These are phyloP conservation scores for Lepidium africanum DNA, from an alignment of 345 rosid species.

Conservation along the genomic window DNA sequence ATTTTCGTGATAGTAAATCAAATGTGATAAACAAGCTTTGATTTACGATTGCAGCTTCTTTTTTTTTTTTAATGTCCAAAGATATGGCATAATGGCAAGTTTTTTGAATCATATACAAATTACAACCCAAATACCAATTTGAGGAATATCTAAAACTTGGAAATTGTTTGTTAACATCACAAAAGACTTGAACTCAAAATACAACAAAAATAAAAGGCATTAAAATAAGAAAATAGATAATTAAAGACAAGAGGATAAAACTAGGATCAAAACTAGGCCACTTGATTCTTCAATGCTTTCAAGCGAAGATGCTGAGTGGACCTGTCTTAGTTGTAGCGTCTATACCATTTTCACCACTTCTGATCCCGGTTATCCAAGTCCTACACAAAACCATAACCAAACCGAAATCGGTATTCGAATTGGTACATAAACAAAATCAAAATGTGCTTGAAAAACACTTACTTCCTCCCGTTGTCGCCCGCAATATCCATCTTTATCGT, in stretches of 20 bases:
- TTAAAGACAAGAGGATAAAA: background rate
- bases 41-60: too few species aligned
- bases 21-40: too few species aligned
- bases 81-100: background rate
- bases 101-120: constrained; percentile 18
- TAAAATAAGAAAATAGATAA: background rate
- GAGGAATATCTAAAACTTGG: background rate
- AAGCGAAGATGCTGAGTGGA: constrained; percentile 70
- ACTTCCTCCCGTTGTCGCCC: constrained; percentile 51
- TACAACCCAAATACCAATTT: constrained; percentile 5
- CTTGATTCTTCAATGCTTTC: constrained; percentile 6
- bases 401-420: constrained; percentile 4
- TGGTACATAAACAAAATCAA: background rate
- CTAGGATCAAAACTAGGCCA: background rate
- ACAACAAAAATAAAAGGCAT: background rate
- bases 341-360: constrained; percentile 51
- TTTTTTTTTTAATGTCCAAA: background rate
- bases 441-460: constrained; percentile 4
- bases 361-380: constrained; percentile 55
- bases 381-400: constrained; percentile 34
- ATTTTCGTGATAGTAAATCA: too few species aligned
- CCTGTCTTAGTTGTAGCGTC: constrained; percentile 58
- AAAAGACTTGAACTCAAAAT: background rate
- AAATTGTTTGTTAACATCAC: constrained; percentile 16
- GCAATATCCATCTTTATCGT: constrained; percentile 55